Evolutionary conservation across 768 basidiomycete genomes (phyloP), one percentile per base, ranked within the genome.

Genomic region (Hortiboletus campestris): DNA sequence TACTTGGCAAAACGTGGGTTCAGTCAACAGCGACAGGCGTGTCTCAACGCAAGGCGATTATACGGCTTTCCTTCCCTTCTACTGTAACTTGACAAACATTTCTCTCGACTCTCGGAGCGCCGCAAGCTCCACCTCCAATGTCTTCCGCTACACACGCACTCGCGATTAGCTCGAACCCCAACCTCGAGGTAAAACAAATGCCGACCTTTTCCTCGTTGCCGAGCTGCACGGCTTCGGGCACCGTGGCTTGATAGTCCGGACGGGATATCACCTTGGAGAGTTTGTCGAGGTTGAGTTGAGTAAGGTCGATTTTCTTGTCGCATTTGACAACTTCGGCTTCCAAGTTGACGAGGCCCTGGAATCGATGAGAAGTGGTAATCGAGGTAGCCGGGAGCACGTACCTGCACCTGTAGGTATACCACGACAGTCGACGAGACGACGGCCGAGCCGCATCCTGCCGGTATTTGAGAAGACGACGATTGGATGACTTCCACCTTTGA

Each of bases 271-370:
- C 68, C 71, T 94, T 95, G 56, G 75, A 62, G 36, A 96, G 75
- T 77, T 97, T 98, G 51, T 86, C 83, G 41, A 89, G 74, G 60
- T 83, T 87, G 48, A 89, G 59, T 49, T 79, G 76, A 2, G 84
- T 85, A 11, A 94, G 74, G 38, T 87, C 83, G 3, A 91, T 80
- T 73, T 95, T 97, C 83, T 97, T 98, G 67, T 92, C 84, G 57
- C 88, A 86, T 72, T 95, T 98, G 39, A 81, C 76, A 43, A 97
- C 89, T 73, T 98, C 96, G 2, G 82, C 84, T 44, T 92, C 86
- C 7, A 96, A 75, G 72, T 98, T 89, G 17, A 99, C 86, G 40
- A 95, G 84, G 25, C 95, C 94, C 94, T 97, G 62, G 16, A 47
- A 12, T 44, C 17, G 29, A 45, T 44, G 46, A 29, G 36, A 38